Base-by-base conservation (phyloP, 306 rosid genomes). In the Purshia tridentata region DNA sequence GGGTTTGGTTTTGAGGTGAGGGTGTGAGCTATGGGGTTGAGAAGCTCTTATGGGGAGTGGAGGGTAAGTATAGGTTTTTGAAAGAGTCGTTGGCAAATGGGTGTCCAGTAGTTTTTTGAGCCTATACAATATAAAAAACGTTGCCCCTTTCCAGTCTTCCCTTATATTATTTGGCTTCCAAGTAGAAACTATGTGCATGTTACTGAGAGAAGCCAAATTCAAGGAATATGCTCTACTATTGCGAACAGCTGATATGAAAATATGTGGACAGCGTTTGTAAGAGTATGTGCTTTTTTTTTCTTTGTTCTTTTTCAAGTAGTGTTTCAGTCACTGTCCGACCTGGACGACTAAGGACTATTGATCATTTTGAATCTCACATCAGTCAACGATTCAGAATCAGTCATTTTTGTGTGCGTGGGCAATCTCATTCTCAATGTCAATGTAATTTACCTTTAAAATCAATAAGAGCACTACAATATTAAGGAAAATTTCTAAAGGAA, bases 101-200 rank as follows among this genome's bases (percentile, higher is more conserved):
- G 75, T 71, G 74, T 65, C 74, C 74, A 72, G 45, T 75, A 42
- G 19, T 55, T 77, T 63, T n/a, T 51, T 53, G 63, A 19, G 63
- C 15, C 46, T 41, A 3, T 12, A 44, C 53, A 40, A 49, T 49
- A 49, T 20, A 12, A 49, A 48, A 49, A 72, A n/a, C 1, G 35
- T 19, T 9, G 16, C 4, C 14, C n/a, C n/a, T n/a, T n/a, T n/a
- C n/a, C n/a, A n/a, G n/a, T 35, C 9, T 39, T 41, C 2, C 29
- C 37, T 16, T 47, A 74, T 65, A 29, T 35, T 14, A 56, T 11
- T 19, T 50, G 18, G 46, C 11, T 62, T 62, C 35, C 19, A 35
- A 53, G 18, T 23, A 3, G 18, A 29, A 58, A 15, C 51, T 19
- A 46, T 18, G 59, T 48, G 45, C 67, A 40, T 19, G 60, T 23